Conservation (phyloP, 495 filamentous ascomycete species). For the Bombardia bombarda region DNA sequence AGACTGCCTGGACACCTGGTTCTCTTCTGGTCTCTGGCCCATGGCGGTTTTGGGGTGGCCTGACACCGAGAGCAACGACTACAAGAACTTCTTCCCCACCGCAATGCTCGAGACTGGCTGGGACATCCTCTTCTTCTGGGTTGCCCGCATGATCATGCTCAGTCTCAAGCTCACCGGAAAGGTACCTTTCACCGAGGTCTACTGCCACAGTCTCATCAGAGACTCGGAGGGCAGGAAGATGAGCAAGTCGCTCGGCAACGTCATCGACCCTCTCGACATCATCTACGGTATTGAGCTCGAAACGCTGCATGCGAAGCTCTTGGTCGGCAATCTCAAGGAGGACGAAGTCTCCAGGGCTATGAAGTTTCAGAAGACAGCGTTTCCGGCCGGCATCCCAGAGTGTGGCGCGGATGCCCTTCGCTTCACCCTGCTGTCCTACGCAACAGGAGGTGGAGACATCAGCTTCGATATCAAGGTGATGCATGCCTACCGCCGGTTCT, state of each 20-base stretch:
- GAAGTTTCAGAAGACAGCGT: conserved; percentile 72
- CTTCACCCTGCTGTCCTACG: conserved; percentile 75
- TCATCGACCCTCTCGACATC: conserved; percentile 75
- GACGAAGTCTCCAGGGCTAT: conserved; percentile 65
- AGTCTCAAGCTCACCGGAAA: conserved; percentile 67
- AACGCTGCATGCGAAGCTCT: conserved; percentile 60
- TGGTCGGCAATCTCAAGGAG: conserved; percentile 61
- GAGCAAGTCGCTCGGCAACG: conserved; percentile 79
- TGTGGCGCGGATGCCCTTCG: conserved; percentile 80
- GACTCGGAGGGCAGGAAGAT: conserved; percentile 77
- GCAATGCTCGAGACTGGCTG: conserved; percentile 72
- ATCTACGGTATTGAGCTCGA: conserved; percentile 66
- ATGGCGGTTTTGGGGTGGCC: conserved; percentile 82
- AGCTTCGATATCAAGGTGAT: conserved; percentile 80
- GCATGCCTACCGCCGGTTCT: conserved; percentile 76
- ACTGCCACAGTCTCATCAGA: conserved; percentile 62
- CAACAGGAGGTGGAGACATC: conserved; percentile 83
- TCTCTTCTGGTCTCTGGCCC: conserved; percentile 73
- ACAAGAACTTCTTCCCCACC: conserved; percentile 66
- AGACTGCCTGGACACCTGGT: conserved; percentile 81
- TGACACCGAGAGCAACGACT: conserved; percentile 50
- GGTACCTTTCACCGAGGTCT: conserved; percentile 38
- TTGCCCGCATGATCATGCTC: conserved; percentile 77
- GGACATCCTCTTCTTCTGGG: conserved; percentile 86
- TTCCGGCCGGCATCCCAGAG: conserved; percentile 79